Percentiles rank a stretch among this genome's conserved stretches.
Evolutionary conservation across 441 rosid species (phyloP).

Genomic region (Brassica hybrid): DNA sequence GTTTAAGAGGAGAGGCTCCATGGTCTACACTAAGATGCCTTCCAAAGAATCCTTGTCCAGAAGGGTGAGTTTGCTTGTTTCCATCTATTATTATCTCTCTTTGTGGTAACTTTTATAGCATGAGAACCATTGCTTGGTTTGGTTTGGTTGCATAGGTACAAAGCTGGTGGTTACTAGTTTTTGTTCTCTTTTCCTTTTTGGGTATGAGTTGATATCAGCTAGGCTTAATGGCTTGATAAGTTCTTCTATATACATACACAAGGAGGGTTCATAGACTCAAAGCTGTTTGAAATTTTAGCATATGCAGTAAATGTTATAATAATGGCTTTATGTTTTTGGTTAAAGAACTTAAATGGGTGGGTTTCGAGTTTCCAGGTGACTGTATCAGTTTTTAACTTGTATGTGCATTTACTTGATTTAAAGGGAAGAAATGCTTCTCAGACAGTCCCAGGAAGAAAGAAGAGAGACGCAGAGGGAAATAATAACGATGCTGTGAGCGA

Average conservation of each 20-base stretch:
- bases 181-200: conserved; percentile 27
- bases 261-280: no score
- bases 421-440: conserved; percentile 71
- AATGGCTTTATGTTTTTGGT: conserved; percentile 18
- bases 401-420: conserved; percentile 50
- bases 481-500: conserved; percentile 50
- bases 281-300: background rate
- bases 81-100: background rate
- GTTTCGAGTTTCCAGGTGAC: conserved; percentile 7
- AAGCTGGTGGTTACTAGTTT: no score
- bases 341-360: background rate
- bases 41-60: conserved; percentile 68
- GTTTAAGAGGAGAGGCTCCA: conserved; percentile 83
- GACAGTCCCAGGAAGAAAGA: conserved; percentile 67
- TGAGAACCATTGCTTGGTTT: background rate
- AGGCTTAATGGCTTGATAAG: background rate
- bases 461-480: conserved; percentile 59
- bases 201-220: no score
- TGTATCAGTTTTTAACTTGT: conserved; percentile 11
- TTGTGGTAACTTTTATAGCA: background rate
- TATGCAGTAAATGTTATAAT: conserved; percentile 17
- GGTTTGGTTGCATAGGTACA: background rate
- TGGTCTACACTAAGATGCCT: conserved; percentile 92
- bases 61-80: conserved; percentile 51
- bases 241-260: background rate